Evolutionary conservation across 2,329 filamentous ascomycete species (phyloP).

Genomic region (Coniochaeta sp.): DNA sequence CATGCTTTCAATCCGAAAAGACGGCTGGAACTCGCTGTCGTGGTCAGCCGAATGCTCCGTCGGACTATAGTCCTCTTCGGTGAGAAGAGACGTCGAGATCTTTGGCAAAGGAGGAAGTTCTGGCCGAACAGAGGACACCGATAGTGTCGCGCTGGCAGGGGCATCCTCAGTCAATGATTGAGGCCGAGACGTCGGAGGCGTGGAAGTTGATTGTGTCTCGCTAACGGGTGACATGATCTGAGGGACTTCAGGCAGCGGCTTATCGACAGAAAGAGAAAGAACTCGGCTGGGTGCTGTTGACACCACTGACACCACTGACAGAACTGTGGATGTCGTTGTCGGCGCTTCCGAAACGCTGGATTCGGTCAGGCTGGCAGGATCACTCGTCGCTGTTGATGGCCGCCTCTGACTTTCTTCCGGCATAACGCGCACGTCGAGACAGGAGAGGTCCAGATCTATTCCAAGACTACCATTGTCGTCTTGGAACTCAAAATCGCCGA

Average conservation of each 20-base stretch:
- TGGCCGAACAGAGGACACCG: conserved; percentile 39
- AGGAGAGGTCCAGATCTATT: conserved; percentile 47
- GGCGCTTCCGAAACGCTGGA: conserved; percentile 24
- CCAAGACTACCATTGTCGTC: conserved; percentile 50
- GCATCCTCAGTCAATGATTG: conserved; percentile 34
- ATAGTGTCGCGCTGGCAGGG: conserved; percentile 34
- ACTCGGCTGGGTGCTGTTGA: conserved; percentile 26
- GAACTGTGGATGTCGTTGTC: conserved; percentile 19
- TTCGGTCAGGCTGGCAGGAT: conserved; percentile 29
- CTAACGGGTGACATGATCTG: conserved; percentile 36
- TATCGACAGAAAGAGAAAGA: conserved; percentile 46
- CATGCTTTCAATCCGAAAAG: conserved; percentile 60
- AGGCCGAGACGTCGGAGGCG: conserved; percentile 32
- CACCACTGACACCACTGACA: conserved; percentile 20
- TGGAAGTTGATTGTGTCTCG: conserved; percentile 8
- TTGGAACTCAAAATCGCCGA: conserved; percentile 87
- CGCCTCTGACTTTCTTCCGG: conserved; percentile 21
- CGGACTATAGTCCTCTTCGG: conserved; percentile 40
- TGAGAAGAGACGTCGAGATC: conserved; percentile 42
- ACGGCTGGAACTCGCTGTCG: conserved; percentile 42
- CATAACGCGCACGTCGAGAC: conserved; percentile 41
- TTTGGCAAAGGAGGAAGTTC: conserved; percentile 49
- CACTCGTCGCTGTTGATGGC: conserved; percentile 20
- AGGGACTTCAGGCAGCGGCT: conserved; percentile 62
- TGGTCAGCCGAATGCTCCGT: conserved; percentile 35